Evolutionary conservation across 192 early-diverging fungal species (phyloP).

Genomic region (Mortierella claussenii): DNA sequence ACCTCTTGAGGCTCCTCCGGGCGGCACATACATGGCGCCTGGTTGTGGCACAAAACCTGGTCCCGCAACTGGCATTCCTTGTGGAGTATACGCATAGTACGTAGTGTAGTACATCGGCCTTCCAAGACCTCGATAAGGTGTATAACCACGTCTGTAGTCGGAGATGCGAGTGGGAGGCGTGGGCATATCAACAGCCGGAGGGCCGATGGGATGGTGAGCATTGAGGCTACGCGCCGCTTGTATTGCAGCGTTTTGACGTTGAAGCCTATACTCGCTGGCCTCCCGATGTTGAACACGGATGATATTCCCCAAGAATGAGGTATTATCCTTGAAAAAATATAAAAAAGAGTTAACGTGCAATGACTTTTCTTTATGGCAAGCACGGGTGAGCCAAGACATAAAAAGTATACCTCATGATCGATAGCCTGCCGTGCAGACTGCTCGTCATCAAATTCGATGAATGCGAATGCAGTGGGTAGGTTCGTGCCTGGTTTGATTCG

Average conservation of each 20-base stretch:
- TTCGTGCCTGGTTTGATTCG: constrained; percentile 21
- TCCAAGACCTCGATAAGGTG: constrained; percentile 3
- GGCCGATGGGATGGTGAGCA: neutral
- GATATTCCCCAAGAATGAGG: constrained; percentile 24
- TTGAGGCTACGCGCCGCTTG: constrained; percentile 16
- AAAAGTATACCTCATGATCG: constrained; percentile 57
- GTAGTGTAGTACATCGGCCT: constrained; percentile 17
- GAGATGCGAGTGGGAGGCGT: neutral
- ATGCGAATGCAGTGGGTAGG: constrained; percentile 68
- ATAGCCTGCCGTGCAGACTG: constrained; percentile 61
- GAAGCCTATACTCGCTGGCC: constrained; percentile 39
- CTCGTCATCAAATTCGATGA: constrained; percentile 68
- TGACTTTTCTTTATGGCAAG: neutral
- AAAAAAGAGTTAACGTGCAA: neutral
- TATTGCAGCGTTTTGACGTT: constrained; percentile 27
- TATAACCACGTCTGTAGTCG: neutral
- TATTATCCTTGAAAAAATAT: constrained; percentile 23
- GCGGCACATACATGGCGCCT: constrained; percentile 2
- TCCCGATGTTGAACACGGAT: constrained; percentile 50
- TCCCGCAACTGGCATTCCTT: constrained; percentile 7
- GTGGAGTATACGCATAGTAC: constrained; percentile 22
- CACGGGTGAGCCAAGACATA: neutral
- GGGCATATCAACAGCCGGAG: neutral
- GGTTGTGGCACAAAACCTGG: constrained; percentile 5
- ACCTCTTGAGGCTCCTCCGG: neutral